A percentile compares a stretch with the other conserved stretches of the same genome.
Conservation (phyloP, 2,329 filamentous ascomycete species). For the Piedraia hortae region DNA sequence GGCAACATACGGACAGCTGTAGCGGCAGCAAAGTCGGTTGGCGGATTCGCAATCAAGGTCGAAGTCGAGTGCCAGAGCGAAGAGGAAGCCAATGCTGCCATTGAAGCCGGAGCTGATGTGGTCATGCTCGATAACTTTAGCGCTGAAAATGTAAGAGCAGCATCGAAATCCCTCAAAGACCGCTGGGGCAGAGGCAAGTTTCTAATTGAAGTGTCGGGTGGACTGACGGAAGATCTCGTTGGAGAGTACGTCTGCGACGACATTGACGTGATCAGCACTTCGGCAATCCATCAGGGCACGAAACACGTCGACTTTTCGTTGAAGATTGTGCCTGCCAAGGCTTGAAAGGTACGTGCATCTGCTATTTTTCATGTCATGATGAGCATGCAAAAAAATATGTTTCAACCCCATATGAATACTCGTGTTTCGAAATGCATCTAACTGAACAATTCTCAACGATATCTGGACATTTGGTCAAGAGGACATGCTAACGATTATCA, state of each 20-base stretch:
- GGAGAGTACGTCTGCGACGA: constrained; percentile 51
- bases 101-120: constrained; percentile 71
- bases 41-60: constrained; percentile 75
- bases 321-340: constrained; percentile 38
- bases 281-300: constrained; percentile 87
- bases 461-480: no score
- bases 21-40: constrained; percentile 51
- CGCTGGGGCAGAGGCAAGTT: constrained; percentile 42
- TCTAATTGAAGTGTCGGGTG: constrained; percentile 76
- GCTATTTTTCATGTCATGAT: no score
- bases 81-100: constrained; percentile 71
- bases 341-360: no score
- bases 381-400: no score
- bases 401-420: no score
- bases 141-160: constrained; percentile 45
- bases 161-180: constrained; percentile 48
- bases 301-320: constrained; percentile 86
- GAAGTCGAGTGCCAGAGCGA: constrained; percentile 87
- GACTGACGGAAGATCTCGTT: constrained; percentile 64
- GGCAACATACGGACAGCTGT: constrained; percentile 66
- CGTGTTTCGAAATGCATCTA: no score
- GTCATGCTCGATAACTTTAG: constrained; percentile 96
- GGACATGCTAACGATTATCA: no score
- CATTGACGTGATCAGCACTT: constrained; percentile 87
- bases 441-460: no score